Evolutionary conservation across 148 eudicot species (phyloP), one percentile per base, ranked within the genome.

Genomic region (Rhododendron ferrugineum): DNA sequence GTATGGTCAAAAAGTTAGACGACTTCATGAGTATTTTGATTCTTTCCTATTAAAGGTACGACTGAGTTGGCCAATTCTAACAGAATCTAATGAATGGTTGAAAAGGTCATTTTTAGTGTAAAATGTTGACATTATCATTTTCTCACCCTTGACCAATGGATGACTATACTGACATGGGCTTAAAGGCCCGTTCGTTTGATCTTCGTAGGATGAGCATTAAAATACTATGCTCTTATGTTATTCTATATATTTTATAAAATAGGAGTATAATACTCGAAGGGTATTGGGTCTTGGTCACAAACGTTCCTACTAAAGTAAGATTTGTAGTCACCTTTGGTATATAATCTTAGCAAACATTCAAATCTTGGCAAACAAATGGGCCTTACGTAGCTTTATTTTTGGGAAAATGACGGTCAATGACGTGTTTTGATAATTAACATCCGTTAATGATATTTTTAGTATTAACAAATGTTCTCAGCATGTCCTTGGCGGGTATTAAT

Each of bases 381-480:
- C 23, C 66, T 22, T 8, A 23, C 8, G 66, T 60, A 60, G 66
- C 66, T 60, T 22, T 23, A 23, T 60, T 60, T 15, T 52, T 15
- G 42, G 34, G 34, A 32, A 32, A 32, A 32, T 32, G 34, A 32
- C 34, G 34, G 34, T n/a, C n/a, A n/a, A n/a, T n/a, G n/a, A n/a
- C 34, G 34, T 32, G 34, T 37, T 37, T 37, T 5, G 42, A 37
- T 37, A 37, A 37, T 37, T 37, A 37, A 37, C 5, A 37, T 6
- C 0, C 42, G 42, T 0, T 0, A 37, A 37, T 5, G 0, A 37
- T 0, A 37, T 37, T 37, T 37, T 37, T 0, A 37, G 0, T 0
- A 37, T 37, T 37, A 37, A 37, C 6, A 37, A 37, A 37, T 37
- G 0, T 37, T 37, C 6, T 37, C 42, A 37, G 0, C 6, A 5